These are phyloP conservation scores for Nannizziopsis barbatae DNA, from an alignment of 2,329 filamentous ascomycete genomes.

Conservation along the genomic window DNA sequence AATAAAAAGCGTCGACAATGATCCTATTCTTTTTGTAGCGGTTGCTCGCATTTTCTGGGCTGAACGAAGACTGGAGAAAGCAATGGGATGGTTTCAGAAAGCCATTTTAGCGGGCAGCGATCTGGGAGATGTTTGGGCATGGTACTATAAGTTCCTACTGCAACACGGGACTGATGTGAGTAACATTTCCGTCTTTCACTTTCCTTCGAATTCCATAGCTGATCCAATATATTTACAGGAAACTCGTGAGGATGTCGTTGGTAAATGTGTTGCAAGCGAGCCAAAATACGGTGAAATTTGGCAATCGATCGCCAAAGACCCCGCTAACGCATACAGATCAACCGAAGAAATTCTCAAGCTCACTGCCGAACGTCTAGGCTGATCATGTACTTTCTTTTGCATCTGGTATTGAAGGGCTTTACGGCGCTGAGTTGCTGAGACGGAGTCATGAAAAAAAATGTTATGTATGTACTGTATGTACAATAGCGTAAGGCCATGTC, in stretches of 20 bases:
- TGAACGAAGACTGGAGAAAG: slow-evolving; percentile 84
- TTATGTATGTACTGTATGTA: no score
- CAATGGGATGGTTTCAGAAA: slow-evolving; percentile 95
- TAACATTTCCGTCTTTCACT: slow-evolving; percentile 12
- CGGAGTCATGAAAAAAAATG: neutral
- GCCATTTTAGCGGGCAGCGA: slow-evolving; percentile 80
- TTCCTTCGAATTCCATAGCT: slow-evolving; percentile 2
- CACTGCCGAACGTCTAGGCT: slow-evolving; percentile 35
- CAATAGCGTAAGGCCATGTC: neutral
- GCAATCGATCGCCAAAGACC: slow-evolving; percentile 77
- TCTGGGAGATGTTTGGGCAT: slow-evolving; percentile 87
- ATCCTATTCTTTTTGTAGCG: slow-evolving; percentile 76
- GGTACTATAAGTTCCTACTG: slow-evolving; percentile 87
- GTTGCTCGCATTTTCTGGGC: slow-evolving; percentile 94
- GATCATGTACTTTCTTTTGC: neutral
- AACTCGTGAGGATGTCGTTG: slow-evolving; percentile 74
- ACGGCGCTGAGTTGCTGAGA: neutral
- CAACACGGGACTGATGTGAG: slow-evolving; percentile 76
- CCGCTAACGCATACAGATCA: slow-evolving; percentile 61
- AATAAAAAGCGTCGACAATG: slow-evolving; percentile 93
- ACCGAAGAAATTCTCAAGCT: slow-evolving; percentile 73
- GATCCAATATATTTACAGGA: slow-evolving; percentile 39
- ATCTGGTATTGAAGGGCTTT: neutral
- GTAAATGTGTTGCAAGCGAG: slow-evolving; percentile 70
- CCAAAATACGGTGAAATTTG: slow-evolving; percentile 88